Evolutionary conservation across 495 filamentous ascomycete genomes (phyloP), one percentile per base, ranked within the genome.

Genomic region (Daldinia childiae): DNA sequence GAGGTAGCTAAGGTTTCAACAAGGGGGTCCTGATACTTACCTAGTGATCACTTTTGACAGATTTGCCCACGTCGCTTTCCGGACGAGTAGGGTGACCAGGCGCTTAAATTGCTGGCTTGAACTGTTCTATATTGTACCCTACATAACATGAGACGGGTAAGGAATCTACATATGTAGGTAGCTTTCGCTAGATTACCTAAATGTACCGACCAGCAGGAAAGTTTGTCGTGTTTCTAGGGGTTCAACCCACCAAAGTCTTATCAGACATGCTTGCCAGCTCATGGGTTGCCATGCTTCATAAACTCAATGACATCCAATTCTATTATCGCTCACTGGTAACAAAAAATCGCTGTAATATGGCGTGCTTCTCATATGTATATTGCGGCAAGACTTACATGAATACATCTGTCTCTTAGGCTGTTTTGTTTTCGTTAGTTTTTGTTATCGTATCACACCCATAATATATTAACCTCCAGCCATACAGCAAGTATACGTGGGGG

Each of bases 381-480:
- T 24, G 6, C 17, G 19, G 6, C 8, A 24, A 24, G 43, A 3
- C 43, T 24, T 21, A 48, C 43, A 24, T 24, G 9, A 48, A 48
- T 48, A 24, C 8, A 4, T 24, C 43, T 48, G 8, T 24, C 21
- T 48, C 43, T 60, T 38, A 43, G 29, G 38, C 32, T 60, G 43
- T 56, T 64, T 54, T 45, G 5, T 51, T 17, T 30, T 63, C 17
- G 59, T 17, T 41, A 24, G 26, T 54, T 43, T 30, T 4, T 36
- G 27, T 29, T 50, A 56, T 57, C 39, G 32, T 26, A 59, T 17
- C 8, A 43, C 48, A 29, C 38, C 36, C 12, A 27, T 38, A 38
- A 29, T 8, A 68, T 61, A 65, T 63, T 65, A 67, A 61, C 58
- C 51, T 39, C 52, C 34, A 62, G 45, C 27, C 61, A 51, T 48